A percentile compares a stretch with the other conserved stretches of the same genome.
Evolutionary conservation across 176 grass and related monocot genomes (phyloP).

Genomic region (Thalia dealbata): DNA sequence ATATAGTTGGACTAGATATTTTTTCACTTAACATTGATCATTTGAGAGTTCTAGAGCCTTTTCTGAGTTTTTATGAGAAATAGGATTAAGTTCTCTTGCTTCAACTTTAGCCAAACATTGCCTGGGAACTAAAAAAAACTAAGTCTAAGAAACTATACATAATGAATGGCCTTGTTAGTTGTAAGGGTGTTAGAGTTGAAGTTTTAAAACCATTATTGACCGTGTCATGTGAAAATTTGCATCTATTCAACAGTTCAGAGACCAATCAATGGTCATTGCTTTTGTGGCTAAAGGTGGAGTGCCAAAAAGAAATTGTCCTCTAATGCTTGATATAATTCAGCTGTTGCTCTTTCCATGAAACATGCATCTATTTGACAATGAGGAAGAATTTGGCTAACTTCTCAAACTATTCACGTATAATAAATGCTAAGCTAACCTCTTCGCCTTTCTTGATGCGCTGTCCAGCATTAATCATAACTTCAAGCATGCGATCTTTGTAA

Average conservation of each 20-base stretch:
- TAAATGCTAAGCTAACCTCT: slow-evolving; percentile 42
- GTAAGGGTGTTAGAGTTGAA: too few relatives aligned
- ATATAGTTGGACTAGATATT: too few relatives aligned
- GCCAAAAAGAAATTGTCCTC: not conserved
- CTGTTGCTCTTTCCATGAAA: not conserved
- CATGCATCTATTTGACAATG: not conserved
- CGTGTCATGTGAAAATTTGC: not conserved
- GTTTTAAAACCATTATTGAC: not conserved
- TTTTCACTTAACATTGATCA: too few relatives aligned
- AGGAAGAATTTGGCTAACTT: not conserved
- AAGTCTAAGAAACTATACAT: too few relatives aligned
- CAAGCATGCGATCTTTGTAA: slow-evolving; percentile 89
- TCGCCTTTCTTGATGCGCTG: slow-evolving; percentile 68
- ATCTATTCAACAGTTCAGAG: not conserved
- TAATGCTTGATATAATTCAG: not conserved
- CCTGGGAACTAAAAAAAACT: too few relatives aligned
- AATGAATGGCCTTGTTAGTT: too few relatives aligned
- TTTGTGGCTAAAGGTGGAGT: not conserved
- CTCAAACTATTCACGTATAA: not conserved
- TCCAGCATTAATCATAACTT: slow-evolving; percentile 96
- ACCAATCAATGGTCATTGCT: not conserved
- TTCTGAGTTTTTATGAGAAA: too few relatives aligned
- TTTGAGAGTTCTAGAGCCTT: too few relatives aligned
- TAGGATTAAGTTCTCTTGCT: too few relatives aligned
- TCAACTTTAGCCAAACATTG: too few relatives aligned